A percentile compares a stretch with the other conserved stretches of the same genome.
Conservation (phyloP, 768 basidiomycete species). For the Naganishia onofrii region DNA sequence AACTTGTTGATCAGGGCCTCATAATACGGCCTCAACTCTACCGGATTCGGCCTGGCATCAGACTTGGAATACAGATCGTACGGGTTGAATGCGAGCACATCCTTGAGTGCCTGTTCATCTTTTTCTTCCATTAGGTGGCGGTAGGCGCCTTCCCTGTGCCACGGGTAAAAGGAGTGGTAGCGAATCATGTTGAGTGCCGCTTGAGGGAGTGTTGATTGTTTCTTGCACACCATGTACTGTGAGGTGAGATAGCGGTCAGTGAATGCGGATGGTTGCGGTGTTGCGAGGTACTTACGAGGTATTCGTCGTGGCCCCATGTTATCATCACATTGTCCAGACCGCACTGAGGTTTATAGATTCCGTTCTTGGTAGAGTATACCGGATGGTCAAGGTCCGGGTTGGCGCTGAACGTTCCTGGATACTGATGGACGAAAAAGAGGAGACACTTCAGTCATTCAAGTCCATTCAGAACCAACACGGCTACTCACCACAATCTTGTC, state of each 20-base stretch:
- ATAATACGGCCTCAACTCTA: constrained; percentile 75
- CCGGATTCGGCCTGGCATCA: constrained; percentile 65
- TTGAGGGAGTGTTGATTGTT: constrained; percentile 73
- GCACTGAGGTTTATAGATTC: constrained; percentile 49
- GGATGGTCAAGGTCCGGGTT: constrained; percentile 50
- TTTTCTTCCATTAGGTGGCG: constrained; percentile 71
- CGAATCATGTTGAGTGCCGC: constrained; percentile 88
- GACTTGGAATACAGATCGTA: constrained; percentile 92
- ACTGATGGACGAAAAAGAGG: too few species aligned
- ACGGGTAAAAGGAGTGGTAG: constrained; percentile 93
- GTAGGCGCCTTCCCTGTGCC: constrained; percentile 88
- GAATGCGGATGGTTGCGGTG: too few species aligned
- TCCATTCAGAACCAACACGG: too few species aligned
- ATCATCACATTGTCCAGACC: constrained; percentile 55
- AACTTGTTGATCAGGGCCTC: constrained; percentile 75
- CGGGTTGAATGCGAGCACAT: constrained; percentile 84
- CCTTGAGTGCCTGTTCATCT: constrained; percentile 53
- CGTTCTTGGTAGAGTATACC: constrained; percentile 44
- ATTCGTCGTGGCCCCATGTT: constrained; percentile 92
- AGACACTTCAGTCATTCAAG: neutral
- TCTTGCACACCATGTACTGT: constrained; percentile 71
- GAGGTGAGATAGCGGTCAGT: too few species aligned
- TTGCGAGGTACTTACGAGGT: constrained; percentile 54
- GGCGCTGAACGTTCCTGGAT: constrained; percentile 32
- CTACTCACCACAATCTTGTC: too few species aligned